phyloP scores from a whole-genome alignment of 2,329 filamentous ascomycete species.

The Aspergillus aculeatus region DNA sequence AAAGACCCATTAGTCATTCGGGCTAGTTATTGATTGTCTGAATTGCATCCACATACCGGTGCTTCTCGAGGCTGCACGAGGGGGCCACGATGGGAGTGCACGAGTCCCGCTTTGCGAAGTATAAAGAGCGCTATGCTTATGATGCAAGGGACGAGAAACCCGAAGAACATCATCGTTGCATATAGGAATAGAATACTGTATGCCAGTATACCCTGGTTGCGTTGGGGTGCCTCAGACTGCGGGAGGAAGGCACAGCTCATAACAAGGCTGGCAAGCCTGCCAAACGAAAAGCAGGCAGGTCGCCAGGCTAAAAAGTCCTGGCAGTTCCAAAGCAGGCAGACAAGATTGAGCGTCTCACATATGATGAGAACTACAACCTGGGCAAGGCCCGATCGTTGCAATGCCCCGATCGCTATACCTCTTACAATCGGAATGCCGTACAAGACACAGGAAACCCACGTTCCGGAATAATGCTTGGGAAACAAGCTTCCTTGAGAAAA shows the following conservation, averaged over 20 bases:
- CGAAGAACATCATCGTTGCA: background rate
- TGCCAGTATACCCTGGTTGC: background rate
- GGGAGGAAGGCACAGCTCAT: background rate
- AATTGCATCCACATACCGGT: background rate
- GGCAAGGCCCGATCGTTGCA: conserved; percentile 9
- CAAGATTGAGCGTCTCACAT: background rate
- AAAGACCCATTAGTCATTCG: background rate
- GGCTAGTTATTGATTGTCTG: background rate
- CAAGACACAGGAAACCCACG: conserved; percentile 5
- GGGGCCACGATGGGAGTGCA: background rate
- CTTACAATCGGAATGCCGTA: conserved; percentile 12
- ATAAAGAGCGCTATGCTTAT: background rate
- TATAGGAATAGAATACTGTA: background rate
- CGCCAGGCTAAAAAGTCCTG: background rate
- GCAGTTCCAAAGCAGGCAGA: background rate
- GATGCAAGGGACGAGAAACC: background rate
- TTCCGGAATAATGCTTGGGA: background rate
- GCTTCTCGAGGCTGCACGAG: background rate
- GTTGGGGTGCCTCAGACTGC: background rate
- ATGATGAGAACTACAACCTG: conserved; percentile 9
- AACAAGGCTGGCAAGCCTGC: background rate
- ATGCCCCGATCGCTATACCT: conserved; percentile 10
- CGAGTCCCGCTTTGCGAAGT: background rate
- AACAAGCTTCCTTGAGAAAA: background rate
- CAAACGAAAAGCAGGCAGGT: background rate